These are phyloP conservation scores for Parmelia sp. DNA, from an alignment of 495 filamentous ascomycete species.

Conservation along the genomic window DNA sequence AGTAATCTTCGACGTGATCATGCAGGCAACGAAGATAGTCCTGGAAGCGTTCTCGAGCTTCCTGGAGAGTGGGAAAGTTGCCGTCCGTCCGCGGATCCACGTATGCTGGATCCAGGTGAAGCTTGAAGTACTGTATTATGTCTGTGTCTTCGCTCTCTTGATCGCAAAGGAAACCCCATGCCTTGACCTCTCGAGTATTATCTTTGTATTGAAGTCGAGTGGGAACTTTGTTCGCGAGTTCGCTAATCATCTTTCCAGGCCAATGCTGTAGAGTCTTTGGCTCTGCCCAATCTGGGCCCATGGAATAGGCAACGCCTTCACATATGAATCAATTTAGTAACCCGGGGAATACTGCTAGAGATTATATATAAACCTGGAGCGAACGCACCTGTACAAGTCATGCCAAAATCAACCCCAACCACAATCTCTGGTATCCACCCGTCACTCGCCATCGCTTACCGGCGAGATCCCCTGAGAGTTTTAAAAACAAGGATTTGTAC, in stretches of 20 bases:
- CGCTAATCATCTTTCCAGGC: conserved; percentile 48
- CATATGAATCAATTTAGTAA: conserved; percentile 2
- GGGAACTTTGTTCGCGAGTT: conserved; percentile 55
- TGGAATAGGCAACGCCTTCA: conserved; percentile 51
- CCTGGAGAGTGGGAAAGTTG: conserved; percentile 34
- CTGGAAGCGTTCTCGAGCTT: conserved; percentile 49
- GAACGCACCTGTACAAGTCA: conserved; percentile 53
- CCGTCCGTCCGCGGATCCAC: conserved; percentile 30
- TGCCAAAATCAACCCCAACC: conserved; percentile 56
- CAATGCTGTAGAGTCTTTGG: conserved; percentile 54
- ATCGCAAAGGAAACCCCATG: conserved; percentile 55
- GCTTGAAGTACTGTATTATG: conserved; percentile 55
- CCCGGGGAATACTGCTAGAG: background rate
- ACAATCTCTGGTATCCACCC: conserved; percentile 44
- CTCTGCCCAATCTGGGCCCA: conserved; percentile 39
- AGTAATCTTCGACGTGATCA: conserved; percentile 45
- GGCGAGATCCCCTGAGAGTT: background rate
- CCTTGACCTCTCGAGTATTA: conserved; percentile 34
- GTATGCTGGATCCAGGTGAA: conserved; percentile 47
- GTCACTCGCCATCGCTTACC: conserved; percentile 10
- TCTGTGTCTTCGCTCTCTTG: conserved; percentile 37
- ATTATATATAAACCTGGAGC: no score
- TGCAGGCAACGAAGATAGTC: conserved; percentile 53
- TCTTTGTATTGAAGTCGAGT: conserved; percentile 49
- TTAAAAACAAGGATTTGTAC: no score